phyloP scores from a whole-genome alignment of 2,329 filamentous ascomycete species.

The Colletotrichum siamense region DNA sequence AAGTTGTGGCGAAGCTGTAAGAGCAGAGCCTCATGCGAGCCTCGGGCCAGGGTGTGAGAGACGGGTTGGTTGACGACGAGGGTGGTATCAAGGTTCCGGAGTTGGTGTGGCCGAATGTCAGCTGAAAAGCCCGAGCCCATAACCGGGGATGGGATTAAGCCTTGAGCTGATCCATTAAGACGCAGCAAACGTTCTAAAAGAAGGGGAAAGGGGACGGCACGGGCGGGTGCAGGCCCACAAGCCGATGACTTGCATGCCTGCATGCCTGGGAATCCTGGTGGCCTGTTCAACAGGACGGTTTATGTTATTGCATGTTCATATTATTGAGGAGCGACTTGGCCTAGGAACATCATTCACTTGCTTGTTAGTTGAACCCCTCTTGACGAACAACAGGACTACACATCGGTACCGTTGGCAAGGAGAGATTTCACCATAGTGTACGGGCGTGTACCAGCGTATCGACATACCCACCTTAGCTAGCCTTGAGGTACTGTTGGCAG shows the following conservation, averaged over 20 bases:
- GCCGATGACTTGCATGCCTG: background rate
- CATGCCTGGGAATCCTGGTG: background rate
- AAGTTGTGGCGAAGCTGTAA: background rate
- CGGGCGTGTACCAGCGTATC: background rate
- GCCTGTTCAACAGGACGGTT: background rate
- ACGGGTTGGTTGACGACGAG: background rate
- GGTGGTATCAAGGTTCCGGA: constrained; percentile 11
- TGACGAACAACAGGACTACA: background rate
- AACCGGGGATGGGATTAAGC: background rate
- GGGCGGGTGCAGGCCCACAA: background rate
- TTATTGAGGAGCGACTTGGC: background rate
- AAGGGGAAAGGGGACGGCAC: background rate
- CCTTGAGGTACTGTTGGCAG: background rate
- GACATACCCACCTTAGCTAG: background rate
- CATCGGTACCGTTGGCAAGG: background rate
- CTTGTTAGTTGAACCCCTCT: background rate
- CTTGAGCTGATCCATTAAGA: background rate
- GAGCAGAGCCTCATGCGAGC: constrained; percentile 18
- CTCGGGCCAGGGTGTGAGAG: background rate
- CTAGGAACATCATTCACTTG: background rate
- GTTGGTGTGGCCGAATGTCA: constrained; percentile 15
- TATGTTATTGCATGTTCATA: background rate
- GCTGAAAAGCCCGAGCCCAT: constrained; percentile 11
- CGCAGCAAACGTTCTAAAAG: background rate
- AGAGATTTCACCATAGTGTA: background rate